phyloP scores from a whole-genome alignment of 176 grass and related monocot species.

The Triticum urartu region DNA sequence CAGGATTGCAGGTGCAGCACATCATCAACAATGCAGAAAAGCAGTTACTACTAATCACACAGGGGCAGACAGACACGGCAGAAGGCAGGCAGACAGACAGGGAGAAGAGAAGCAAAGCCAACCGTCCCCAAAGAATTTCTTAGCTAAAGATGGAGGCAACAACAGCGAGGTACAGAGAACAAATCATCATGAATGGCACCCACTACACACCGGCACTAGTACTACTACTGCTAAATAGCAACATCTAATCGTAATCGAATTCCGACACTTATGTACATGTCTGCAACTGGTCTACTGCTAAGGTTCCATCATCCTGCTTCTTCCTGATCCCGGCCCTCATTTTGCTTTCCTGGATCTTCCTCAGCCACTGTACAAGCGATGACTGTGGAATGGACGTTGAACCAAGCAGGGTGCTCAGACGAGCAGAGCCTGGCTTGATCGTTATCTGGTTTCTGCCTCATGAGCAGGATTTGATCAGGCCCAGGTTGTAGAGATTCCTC shows the following conservation, averaged over 20 bases:
- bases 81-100: conserved; percentile 1
- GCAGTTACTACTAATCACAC: neutral
- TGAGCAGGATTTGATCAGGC: conserved; percentile 77
- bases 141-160: conserved; percentile 2
- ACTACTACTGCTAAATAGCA: neutral
- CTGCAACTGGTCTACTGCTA: conserved; percentile 25
- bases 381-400: neutral
- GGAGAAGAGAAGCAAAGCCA: conserved; percentile 26
- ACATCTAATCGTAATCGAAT: conserved; percentile 23
- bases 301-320: conserved; percentile 26
- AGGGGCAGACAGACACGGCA: neutral
- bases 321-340: neutral
- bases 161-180: conserved; percentile 22
- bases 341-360: conserved; percentile 1
- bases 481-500: conserved; percentile 73
- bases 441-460: neutral
- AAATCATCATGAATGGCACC: conserved; percentile 43
- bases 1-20: neutral
- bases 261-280: conserved; percentile 22
- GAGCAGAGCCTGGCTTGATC: neutral
- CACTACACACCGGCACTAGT: conserved; percentile 7
- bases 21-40: neutral
- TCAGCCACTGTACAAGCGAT: conserved; percentile 8
- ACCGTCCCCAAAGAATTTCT: conserved; percentile 10
- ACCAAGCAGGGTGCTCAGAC: neutral